Evolutionary conservation across 768 basidiomycete genomes (phyloP).

Genomic region (Mycena capillaripes): DNA sequence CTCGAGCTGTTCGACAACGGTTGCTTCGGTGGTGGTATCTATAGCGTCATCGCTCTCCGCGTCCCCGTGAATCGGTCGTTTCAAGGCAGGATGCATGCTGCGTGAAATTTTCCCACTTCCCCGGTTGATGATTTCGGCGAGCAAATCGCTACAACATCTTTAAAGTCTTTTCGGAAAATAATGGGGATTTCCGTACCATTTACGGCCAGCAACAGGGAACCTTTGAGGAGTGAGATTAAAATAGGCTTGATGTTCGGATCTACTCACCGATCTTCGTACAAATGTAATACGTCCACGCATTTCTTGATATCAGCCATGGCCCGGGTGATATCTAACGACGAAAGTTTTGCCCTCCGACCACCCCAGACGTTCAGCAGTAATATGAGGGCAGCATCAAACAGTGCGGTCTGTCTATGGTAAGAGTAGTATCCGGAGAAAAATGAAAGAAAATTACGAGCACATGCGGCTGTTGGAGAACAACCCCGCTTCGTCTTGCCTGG

Average conservation of each 20-base stretch:
- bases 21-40: background rate
- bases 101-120: background rate
- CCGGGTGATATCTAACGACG: constrained; percentile 1
- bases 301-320: constrained; percentile 24
- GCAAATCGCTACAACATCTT: constrained; percentile 1
- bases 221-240: background rate
- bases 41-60: background rate
- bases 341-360: background rate
- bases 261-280: constrained; percentile 15
- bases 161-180: background rate
- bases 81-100: background rate
- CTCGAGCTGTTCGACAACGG: background rate
- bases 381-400: constrained; percentile 26
- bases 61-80: background rate
- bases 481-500: constrained; percentile 2
- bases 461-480: constrained; percentile 44
- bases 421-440: background rate
- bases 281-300: constrained; percentile 17
- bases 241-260: background rate
- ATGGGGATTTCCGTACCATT: constrained; percentile 7
- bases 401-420: background rate
- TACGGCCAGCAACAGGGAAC: constrained; percentile 16
- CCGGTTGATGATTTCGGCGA: constrained; percentile 24
- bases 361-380: constrained; percentile 26
- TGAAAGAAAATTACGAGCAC: constrained; percentile 1